Percentiles rank a stretch among this genome's conserved stretches.
Evolutionary conservation across 176 grass and related monocot genomes (phyloP).

Genomic region (Otatea glauca): DNA sequence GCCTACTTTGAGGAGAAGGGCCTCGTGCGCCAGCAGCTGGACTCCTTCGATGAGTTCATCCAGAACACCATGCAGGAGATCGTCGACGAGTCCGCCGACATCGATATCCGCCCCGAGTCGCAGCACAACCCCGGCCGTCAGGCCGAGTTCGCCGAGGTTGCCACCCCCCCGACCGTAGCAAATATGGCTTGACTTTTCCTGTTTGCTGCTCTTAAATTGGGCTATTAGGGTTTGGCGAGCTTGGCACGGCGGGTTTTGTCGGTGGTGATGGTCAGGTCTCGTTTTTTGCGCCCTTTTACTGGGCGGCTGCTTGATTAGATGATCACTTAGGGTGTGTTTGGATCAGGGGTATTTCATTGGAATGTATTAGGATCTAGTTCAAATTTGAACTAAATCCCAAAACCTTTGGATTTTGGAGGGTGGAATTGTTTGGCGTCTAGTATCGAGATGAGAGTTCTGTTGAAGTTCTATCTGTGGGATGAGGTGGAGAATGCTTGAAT

Average conservation of each 20-base stretch:
- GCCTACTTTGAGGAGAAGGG: slow-evolving; percentile 99
- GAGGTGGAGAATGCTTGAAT: neutral
- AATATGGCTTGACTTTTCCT: slow-evolving; percentile 50
- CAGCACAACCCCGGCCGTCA: slow-evolving; percentile 98
- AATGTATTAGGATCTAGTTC: too few species aligned
- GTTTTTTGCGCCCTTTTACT: neutral
- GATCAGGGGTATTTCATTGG: too few species aligned
- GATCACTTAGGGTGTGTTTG: neutral
- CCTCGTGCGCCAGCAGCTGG: slow-evolving; percentile 90
- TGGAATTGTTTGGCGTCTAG: neutral
- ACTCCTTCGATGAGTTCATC: slow-evolving; percentile 98
- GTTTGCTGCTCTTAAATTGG: slow-evolving; percentile 37
- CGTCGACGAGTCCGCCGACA: slow-evolving; percentile 87
- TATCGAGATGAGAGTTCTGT: slow-evolving; percentile 13
- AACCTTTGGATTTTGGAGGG: neutral
- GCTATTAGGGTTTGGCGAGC: slow-evolving; percentile 29
- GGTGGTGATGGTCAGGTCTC: neutral
- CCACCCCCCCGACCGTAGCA: slow-evolving; percentile 7
- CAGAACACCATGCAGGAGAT: slow-evolving; percentile 99
- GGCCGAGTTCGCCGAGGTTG: slow-evolving; percentile 92
- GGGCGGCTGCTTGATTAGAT: slow-evolving; percentile 2
- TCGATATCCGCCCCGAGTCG: slow-evolving; percentile 94
- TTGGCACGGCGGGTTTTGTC: neutral
- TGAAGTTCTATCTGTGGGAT: slow-evolving; percentile 1
- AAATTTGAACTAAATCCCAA: too few species aligned